A percentile compares a stretch with the other conserved stretches of the same genome.
Evolutionary conservation across 768 basidiomycete genomes (phyloP).

Genomic region (Phylloporus sp.): DNA sequence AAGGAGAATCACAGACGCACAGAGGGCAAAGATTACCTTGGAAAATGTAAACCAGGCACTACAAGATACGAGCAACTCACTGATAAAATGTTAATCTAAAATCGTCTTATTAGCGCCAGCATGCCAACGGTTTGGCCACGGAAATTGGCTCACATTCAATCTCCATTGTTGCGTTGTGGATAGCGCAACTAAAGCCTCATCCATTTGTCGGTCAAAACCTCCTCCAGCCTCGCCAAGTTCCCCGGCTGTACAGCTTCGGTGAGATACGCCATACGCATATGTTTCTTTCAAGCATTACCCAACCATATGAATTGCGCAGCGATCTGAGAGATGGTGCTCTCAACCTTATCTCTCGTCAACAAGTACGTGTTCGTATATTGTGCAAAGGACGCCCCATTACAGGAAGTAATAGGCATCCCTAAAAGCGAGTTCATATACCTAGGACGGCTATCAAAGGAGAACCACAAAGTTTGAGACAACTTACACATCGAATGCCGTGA

Average conservation of each 20-base stretch:
- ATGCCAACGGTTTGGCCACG: too few species aligned
- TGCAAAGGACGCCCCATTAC: neutral
- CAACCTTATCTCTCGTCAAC: neutral
- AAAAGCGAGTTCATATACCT: too few species aligned
- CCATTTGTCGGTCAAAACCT: neutral
- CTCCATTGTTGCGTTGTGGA: neutral
- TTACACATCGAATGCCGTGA: too few species aligned
- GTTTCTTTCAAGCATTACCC: neutral
- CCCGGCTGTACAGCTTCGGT: neutral
- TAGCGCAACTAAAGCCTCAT: too few species aligned
- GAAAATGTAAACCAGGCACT: neutral
- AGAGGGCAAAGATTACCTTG: neutral
- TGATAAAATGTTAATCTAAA: neutral
- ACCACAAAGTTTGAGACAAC: too few species aligned
- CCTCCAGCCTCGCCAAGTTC: neutral
- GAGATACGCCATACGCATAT: neutral
- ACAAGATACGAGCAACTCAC: neutral
- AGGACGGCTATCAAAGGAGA: too few species aligned
- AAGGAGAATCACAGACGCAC: neutral
- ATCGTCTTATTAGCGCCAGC: neutral
- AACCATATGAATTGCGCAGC: neutral
- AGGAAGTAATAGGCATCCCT: too few species aligned
- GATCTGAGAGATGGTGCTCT: neutral
- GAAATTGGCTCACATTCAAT: neutral
- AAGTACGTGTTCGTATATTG: neutral